These are phyloP conservation scores for Dryas alaskensis DNA, from an alignment of 306 rosid species.

Conservation along the genomic window DNA sequence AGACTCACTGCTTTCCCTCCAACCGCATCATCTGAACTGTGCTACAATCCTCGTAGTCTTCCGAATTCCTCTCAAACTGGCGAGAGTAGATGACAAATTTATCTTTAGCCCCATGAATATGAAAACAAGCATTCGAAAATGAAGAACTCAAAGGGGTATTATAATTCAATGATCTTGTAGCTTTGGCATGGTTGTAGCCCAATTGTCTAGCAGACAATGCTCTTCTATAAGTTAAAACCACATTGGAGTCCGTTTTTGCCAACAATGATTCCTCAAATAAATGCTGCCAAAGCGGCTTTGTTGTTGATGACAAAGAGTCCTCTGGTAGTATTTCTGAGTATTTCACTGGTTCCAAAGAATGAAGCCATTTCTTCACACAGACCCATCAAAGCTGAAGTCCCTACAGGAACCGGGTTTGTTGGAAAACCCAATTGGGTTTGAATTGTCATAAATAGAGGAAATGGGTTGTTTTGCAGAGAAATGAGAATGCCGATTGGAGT, in stretches of 20 bases:
- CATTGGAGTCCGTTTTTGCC: conserved; percentile 69
- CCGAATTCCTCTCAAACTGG: conserved; percentile 73
- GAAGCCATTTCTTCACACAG: conserved; percentile 38
- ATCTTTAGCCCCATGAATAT: conserved; percentile 47
- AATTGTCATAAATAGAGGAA: conserved; percentile 21
- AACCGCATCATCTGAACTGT: conserved; percentile 52
- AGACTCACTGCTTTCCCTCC: conserved; percentile 42
- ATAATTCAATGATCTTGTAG: conserved; percentile 44
- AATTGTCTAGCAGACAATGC: conserved; percentile 67
- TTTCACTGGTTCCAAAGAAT: conserved; percentile 39
- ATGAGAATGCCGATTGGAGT: conserved; percentile 27
- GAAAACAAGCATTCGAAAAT: conserved; percentile 22
- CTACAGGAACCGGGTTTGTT: not conserved
- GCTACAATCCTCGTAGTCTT: conserved; percentile 76
- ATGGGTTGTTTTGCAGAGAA: conserved; percentile 1
- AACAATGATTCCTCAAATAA: conserved; percentile 75
- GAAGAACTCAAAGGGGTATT: conserved; percentile 42
- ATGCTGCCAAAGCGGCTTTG: conserved; percentile 84
- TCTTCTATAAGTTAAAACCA: conserved; percentile 62
- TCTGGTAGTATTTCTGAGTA: conserved; percentile 24
- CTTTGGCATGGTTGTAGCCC: conserved; percentile 29
- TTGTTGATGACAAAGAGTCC: conserved; percentile 18
- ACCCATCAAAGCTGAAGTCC: conserved; percentile 49
- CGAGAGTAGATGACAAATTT: conserved; percentile 59
- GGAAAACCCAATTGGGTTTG: conserved; percentile 1